Conservation (phyloP, 805 yeast species). For the Pichia californica region DNA sequence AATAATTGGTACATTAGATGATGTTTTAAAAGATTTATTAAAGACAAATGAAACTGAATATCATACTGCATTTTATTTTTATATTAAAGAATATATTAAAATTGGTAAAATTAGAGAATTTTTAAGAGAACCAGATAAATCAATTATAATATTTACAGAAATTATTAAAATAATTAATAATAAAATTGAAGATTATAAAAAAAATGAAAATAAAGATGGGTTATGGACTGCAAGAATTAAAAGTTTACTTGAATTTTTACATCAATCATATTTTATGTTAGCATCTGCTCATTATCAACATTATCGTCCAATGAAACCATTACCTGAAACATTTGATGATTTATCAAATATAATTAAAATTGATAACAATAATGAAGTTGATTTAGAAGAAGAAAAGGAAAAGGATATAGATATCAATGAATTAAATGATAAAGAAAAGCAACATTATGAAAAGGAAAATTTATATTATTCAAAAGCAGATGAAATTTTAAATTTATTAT, state of each 20-base stretch:
- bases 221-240: conserved; percentile 30
- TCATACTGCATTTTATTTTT: conserved; percentile 41
- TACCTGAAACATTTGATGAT: conserved; percentile 30
- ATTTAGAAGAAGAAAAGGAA: conserved; percentile 17
- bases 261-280: conserved; percentile 69
- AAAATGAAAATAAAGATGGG: conserved; percentile 7
- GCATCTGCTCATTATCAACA: conserved; percentile 68
- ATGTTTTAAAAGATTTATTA: conserved; percentile 61
- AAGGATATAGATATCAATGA: conserved; percentile 22
- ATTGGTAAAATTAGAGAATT: conserved; percentile 68
- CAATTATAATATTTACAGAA: conserved; percentile 40
- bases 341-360: no score
- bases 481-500: conserved; percentile 42
- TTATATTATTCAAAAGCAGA: conserved; percentile 58
- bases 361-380: conserved; percentile 11
- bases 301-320: conserved; percentile 31
- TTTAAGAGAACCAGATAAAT: conserved; percentile 41
- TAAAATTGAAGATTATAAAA: conserved; percentile 15
- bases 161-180: conserved; percentile 32
- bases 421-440: conserved; percentile 18
- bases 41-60: conserved; percentile 47
- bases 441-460: conserved; percentile 42
- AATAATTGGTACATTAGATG: conserved; percentile 48
- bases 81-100: conserved; percentile 41
- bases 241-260: conserved; percentile 54